Evolutionary conservation across 176 grass and related monocot species (phyloP).

Genomic region (Stipa capillata): DNA sequence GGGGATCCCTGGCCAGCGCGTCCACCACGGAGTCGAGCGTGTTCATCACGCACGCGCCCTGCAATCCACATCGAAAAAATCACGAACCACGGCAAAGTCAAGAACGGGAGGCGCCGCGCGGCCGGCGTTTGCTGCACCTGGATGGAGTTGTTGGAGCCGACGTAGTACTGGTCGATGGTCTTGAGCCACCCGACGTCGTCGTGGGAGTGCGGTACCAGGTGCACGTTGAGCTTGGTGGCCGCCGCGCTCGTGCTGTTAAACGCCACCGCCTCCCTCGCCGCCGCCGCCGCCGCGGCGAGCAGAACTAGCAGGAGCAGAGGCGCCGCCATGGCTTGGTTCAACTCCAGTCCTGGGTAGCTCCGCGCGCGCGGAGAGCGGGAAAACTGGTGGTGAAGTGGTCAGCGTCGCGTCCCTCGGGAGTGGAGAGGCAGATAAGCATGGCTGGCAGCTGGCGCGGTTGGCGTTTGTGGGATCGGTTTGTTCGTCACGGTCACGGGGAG

Average conservation of each 20-base stretch:
- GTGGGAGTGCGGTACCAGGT: constrained; percentile 81
- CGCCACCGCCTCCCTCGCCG: not conserved
- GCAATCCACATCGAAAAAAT: not conserved
- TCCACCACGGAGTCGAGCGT: constrained; percentile 83
- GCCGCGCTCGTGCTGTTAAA: constrained; percentile 49
- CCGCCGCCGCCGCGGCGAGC: not conserved
- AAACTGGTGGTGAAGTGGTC: not conserved
- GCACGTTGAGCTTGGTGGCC: constrained; percentile 55
- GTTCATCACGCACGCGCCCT: constrained; percentile 72
- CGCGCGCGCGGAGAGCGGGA: not conserved
- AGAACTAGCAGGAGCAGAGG: not conserved
- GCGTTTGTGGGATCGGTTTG: not conserved
- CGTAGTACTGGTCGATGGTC: constrained; percentile 92
- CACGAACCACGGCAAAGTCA: not conserved
- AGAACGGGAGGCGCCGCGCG: not conserved
- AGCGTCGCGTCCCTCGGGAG: not conserved
- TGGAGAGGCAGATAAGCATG: not conserved
- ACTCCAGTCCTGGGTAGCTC: not conserved
- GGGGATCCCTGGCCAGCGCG: constrained; percentile 51
- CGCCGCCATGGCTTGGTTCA: not conserved
- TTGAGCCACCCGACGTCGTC: constrained; percentile 99
- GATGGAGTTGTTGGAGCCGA: constrained; percentile 76
- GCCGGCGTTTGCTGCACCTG: constrained; percentile 32
- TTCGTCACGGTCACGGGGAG: not conserved
- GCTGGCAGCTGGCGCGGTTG: not conserved